A percentile compares a stretch with the other conserved stretches of the same genome.
These are phyloP conservation scores for Trichopus zeylanicus DNA, from an alignment of 116 monocot species.

Conservation along the genomic window DNA sequence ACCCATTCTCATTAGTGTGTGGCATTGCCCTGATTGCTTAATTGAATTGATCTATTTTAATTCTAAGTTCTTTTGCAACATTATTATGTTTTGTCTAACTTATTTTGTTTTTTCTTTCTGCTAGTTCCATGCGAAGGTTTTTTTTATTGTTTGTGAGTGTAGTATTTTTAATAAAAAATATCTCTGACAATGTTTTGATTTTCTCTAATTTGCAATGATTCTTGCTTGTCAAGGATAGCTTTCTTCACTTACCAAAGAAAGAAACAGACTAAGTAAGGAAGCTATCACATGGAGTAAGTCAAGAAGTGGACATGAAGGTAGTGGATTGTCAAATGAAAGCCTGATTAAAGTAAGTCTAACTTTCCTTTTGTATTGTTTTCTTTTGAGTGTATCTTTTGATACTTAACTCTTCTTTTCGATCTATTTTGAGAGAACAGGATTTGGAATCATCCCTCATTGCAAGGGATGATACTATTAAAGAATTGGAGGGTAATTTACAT, in stretches of 20 bases:
- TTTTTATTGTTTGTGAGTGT: too few relatives aligned
- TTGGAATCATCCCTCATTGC: slow-evolving; percentile 46
- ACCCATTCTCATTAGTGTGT: too few relatives aligned
- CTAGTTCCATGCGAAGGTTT: too few relatives aligned
- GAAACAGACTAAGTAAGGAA: slow-evolving; percentile 54
- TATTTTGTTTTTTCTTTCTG: too few relatives aligned
- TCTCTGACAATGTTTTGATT: neutral
- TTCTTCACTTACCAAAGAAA: slow-evolving; percentile 59
- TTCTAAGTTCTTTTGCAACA: too few relatives aligned
- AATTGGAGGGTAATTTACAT: slow-evolving; percentile 52
- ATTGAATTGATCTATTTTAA: too few relatives aligned
- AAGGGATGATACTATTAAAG: slow-evolving; percentile 48
- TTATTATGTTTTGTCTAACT: too few relatives aligned
- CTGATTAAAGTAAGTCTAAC: slow-evolving; percentile 27
- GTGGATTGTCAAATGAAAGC: slow-evolving; percentile 23
- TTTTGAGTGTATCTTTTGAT: neutral
- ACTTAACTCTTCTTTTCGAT: neutral
- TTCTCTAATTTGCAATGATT: neutral
- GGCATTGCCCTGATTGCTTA: too few relatives aligned
- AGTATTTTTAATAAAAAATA: too few relatives aligned
- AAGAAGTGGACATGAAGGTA: slow-evolving; percentile 21
- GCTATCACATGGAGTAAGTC: slow-evolving; percentile 19
- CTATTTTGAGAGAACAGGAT: slow-evolving; percentile 40
- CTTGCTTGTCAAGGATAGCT: slow-evolving; percentile 33
- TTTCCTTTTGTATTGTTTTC: neutral